phyloP scores from a whole-genome alignment of 2,329 filamentous ascomycete genomes.

The Reticulascus tulasneorum region DNA sequence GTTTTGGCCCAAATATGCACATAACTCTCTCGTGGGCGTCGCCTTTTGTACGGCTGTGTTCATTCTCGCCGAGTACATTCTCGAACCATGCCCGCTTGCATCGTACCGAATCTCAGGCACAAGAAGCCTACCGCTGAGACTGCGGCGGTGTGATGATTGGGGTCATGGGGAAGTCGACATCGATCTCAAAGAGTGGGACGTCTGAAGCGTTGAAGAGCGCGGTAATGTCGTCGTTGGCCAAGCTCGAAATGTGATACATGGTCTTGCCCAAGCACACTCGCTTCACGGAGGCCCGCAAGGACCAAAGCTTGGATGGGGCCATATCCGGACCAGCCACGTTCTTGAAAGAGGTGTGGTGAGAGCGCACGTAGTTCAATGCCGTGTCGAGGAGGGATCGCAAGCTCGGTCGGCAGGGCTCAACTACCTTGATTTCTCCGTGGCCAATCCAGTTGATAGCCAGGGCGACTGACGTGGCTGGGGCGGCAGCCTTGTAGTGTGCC shows the following conservation, averaged over 20 bases:
- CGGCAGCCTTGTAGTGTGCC: slow-evolving; percentile 2
- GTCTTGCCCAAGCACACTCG: slow-evolving; percentile 10
- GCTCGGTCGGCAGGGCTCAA: slow-evolving; percentile 19
- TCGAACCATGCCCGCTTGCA: no score
- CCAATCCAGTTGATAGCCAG: slow-evolving; percentile 23
- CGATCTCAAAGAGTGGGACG: slow-evolving; percentile 10
- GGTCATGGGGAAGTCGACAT: slow-evolving; percentile 11
- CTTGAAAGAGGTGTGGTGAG: slow-evolving; percentile 10
- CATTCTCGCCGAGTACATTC: no score
- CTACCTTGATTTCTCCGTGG: slow-evolving; percentile 24
- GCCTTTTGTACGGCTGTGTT: no score
- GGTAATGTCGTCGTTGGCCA: slow-evolving; percentile 5
- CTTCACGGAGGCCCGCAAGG: slow-evolving; percentile 8
- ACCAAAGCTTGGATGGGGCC: slow-evolving; percentile 9
- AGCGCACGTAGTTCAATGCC: slow-evolving; percentile 8
- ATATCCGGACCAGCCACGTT: slow-evolving; percentile 10
- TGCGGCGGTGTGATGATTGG: slow-evolving; percentile 4
- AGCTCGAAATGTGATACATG: slow-evolving; percentile 10
- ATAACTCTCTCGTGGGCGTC: no score
- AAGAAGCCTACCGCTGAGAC: no score
- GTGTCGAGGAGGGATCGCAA: slow-evolving; percentile 14
- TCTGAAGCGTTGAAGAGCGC: slow-evolving; percentile 13
- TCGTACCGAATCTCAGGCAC: no score
- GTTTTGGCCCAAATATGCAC: no score
- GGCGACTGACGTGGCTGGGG: slow-evolving; percentile 17